A percentile compares a stretch with the other conserved stretches of the same genome.
Evolutionary conservation across 768 basidiomycete species (phyloP).

Genomic region (Lentinula aciculospora): DNA sequence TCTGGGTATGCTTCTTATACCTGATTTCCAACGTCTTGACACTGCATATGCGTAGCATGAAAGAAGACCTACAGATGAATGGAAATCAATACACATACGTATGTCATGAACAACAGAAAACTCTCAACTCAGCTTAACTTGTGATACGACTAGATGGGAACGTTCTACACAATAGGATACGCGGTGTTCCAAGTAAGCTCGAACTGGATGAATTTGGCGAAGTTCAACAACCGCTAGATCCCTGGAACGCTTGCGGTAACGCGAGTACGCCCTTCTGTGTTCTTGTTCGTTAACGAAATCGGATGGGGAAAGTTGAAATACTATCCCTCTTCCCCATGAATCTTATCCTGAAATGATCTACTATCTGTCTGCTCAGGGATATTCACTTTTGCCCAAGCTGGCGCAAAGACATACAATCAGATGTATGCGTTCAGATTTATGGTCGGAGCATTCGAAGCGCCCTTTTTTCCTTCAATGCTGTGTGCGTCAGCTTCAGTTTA

Average conservation of each 20-base stretch:
- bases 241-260: slow-evolving; percentile 19
- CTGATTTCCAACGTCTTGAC: neutral
- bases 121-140: neutral
- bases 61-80: slow-evolving; percentile 17
- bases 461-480: slow-evolving; percentile 17
- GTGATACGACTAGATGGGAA: slow-evolving; percentile 18
- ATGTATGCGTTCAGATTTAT: slow-evolving; percentile 20
- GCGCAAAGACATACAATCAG: slow-evolving; percentile 16
- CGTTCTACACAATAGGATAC: slow-evolving; percentile 19
- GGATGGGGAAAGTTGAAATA: slow-evolving; percentile 15
- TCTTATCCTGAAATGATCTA: neutral
- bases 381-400: slow-evolving; percentile 21
- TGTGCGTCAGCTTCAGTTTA: neutral
- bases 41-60: slow-evolving; percentile 14
- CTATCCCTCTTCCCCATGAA: neutral
- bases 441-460: slow-evolving; percentile 18
- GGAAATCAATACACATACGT: slow-evolving; percentile 20
- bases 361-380: slow-evolving; percentile 4
- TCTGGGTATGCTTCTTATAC: slow-evolving; percentile 6
- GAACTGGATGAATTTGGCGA: neutral
- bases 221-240: slow-evolving; percentile 7
- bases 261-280: slow-evolving; percentile 18
- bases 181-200: slow-evolving; percentile 13
- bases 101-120: neutral
- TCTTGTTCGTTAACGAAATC: slow-evolving; percentile 15